Conservation (phyloP, 805 yeast species). For the Pichia scutulata region DNA sequence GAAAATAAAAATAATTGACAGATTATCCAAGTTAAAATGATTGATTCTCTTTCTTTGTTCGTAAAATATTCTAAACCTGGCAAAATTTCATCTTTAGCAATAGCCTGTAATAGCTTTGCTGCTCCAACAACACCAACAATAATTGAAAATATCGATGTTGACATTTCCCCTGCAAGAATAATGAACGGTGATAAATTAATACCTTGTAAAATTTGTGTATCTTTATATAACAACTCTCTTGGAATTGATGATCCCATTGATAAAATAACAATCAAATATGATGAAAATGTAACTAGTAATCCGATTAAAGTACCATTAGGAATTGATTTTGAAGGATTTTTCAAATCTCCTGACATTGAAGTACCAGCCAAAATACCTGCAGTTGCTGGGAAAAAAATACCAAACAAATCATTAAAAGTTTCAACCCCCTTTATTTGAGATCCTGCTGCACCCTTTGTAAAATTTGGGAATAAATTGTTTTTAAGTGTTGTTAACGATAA, state of each 20-base stretch:
- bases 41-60: slow-evolving; percentile 46
- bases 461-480: slow-evolving; percentile 67
- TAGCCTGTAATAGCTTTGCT: slow-evolving; percentile 83
- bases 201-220: slow-evolving; percentile 80
- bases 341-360: slow-evolving; percentile 92
- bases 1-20: slow-evolving; percentile 84
- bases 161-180: slow-evolving; percentile 79
- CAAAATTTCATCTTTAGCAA: slow-evolving; percentile 79
- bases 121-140: slow-evolving; percentile 96
- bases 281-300: slow-evolving; percentile 61
- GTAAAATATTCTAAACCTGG: slow-evolving; percentile 67
- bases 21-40: slow-evolving; percentile 69
- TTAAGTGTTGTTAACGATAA: slow-evolving; percentile 57
- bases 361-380: slow-evolving; percentile 99
- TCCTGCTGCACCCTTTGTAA: slow-evolving; percentile 91
- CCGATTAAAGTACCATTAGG: slow-evolving; percentile 95
- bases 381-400: slow-evolving; percentile 95
- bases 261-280: slow-evolving; percentile 74
- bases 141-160: slow-evolving; percentile 86
- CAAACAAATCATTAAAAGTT: slow-evolving; percentile 79
- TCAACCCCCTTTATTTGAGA: slow-evolving; percentile 57
- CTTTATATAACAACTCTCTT: slow-evolving; percentile 64
- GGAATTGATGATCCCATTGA: slow-evolving; percentile 78
- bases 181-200: slow-evolving; percentile 61
- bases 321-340: slow-evolving; percentile 78